A percentile compares a stretch with the other conserved stretches of the same genome.
Evolutionary conservation across 805 yeast species (phyloP).

Genomic region (Kuraishia ogatae): DNA sequence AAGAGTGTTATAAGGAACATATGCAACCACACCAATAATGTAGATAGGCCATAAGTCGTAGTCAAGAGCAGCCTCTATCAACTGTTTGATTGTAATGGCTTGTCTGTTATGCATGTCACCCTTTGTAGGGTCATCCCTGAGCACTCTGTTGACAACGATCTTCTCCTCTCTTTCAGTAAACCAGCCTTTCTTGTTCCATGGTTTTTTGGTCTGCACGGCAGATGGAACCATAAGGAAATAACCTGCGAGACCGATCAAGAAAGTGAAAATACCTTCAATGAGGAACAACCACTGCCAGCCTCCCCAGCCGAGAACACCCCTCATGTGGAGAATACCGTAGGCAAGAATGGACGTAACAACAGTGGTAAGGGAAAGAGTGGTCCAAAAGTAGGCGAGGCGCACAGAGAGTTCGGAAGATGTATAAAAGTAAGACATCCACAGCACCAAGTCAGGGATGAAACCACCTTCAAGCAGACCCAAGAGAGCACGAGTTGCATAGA

Average conservation of each 20-base stretch:
- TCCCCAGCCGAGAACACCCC: constrained; percentile 30
- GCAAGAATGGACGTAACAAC: constrained; percentile 39
- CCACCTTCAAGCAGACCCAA: constrained; percentile 62
- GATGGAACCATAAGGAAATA: constrained; percentile 25
- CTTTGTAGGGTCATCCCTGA: constrained; percentile 56
- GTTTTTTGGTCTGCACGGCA: constrained; percentile 19
- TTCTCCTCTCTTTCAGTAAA: constrained; percentile 45
- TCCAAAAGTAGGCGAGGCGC: constrained; percentile 53
- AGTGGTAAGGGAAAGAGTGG: constrained; percentile 39
- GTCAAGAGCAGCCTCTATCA: constrained; percentile 34
- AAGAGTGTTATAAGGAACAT: constrained; percentile 28
- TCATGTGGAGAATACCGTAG: constrained; percentile 54
- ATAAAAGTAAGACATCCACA: constrained; percentile 63
- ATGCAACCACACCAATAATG: constrained; percentile 31
- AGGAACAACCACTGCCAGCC: constrained; percentile 67
- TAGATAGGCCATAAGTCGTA: constrained; percentile 51
- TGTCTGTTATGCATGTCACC: constrained; percentile 60
- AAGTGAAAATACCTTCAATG: constrained; percentile 53
- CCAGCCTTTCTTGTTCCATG: constrained; percentile 26
- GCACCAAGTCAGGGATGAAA: constrained; percentile 53
- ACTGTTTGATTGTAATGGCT: constrained; percentile 32
- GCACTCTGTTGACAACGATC: constrained; percentile 46
- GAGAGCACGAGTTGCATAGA: constrained; percentile 38
- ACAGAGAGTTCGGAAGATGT: constrained; percentile 49
- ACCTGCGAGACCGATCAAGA: constrained; percentile 36